A percentile compares a stretch with the other conserved stretches of the same genome.
These are phyloP conservation scores for Collybia sp. DNA, from an alignment of 768 basidiomycete genomes.

Conservation along the genomic window DNA sequence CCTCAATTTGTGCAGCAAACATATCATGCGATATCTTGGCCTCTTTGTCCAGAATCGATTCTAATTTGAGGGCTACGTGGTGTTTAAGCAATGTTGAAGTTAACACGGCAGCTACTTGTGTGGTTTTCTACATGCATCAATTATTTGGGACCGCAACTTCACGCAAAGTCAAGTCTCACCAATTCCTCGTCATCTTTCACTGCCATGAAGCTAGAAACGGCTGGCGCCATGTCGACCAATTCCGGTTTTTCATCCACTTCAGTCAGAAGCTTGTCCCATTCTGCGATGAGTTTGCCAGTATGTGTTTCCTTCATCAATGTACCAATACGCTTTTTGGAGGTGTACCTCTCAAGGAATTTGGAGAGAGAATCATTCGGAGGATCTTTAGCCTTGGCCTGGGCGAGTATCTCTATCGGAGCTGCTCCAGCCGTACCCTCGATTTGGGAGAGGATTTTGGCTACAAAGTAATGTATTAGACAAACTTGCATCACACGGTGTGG, in stretches of 20 bases:
- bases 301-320: constrained; percentile 79
- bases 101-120: constrained; percentile 67
- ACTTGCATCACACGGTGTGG: constrained; percentile 1
- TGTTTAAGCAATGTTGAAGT: constrained; percentile 84
- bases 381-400: constrained; percentile 79
- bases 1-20: constrained; percentile 83
- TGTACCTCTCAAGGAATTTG: constrained; percentile 60
- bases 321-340: constrained; percentile 63
- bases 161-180: constrained; percentile 38
- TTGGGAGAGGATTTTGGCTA: constrained; percentile 86
- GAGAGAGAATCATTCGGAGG: constrained; percentile 68
- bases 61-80: constrained; percentile 84
- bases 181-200: constrained; percentile 91
- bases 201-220: constrained; percentile 75
- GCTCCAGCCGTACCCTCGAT: constrained; percentile 51
- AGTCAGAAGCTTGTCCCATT: constrained; percentile 72
- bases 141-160: neutral
- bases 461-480: constrained; percentile 4
- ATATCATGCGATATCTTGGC: constrained; percentile 87
- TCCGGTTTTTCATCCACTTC: constrained; percentile 61
- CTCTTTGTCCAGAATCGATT: constrained; percentile 88
- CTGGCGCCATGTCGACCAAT: constrained; percentile 70
- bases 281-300: constrained; percentile 79
- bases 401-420: constrained; percentile 71
- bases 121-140: constrained; percentile 55